Base-by-base conservation (phyloP, 2,329 filamentous ascomycete species). In the Nakataea oryzae region DNA sequence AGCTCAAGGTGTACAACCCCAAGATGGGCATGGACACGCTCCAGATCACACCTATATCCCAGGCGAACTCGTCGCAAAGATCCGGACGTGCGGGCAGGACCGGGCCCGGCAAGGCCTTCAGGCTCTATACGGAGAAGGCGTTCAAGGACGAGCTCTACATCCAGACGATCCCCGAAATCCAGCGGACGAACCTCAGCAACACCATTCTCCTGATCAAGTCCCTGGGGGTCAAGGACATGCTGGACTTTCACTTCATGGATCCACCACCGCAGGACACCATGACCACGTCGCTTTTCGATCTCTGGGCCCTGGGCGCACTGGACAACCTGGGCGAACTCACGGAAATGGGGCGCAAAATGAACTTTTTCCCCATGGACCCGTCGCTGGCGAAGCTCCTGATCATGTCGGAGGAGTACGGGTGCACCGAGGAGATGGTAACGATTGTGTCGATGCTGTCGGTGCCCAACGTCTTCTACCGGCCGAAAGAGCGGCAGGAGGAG, bases 161-260 rank as follows among this genome's bases (percentile, higher is more conserved):
- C 58, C 91, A 96, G 70, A 96, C 95, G 0, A 99, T 99, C 58
- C 95, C 95, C 0, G 95, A 99, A 72, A 97, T 99, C 55, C 95
- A 99, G 75, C 85, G 95, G 24, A 99, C 95, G 0, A 99, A 97
- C 69, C 84, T 99, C 2, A 88, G 91, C 69, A 97, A 97, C 69
- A 97, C 93, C 0, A 93, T 99, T 3, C 81, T 99, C 17, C 84
- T 99, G 59, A 82, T 99, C 58, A 99, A 99, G 72, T 96, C 91
- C 0, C 83, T 99, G 0, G 95, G 95, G 0, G 93, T 99, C 24
- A 93, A 91, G 70, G 93, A 99, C 67, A 80, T 99, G 12, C 77
- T 99, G 1, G 93, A 99, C 73, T 99, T 99, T 70, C 92, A 97
- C 73, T 99, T 99, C 69, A 97, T 99, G 93, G 95, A 99, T 68